These are phyloP conservation scores for Trametes elegans DNA, from an alignment of 768 basidiomycete genomes.

Conservation along the genomic window DNA sequence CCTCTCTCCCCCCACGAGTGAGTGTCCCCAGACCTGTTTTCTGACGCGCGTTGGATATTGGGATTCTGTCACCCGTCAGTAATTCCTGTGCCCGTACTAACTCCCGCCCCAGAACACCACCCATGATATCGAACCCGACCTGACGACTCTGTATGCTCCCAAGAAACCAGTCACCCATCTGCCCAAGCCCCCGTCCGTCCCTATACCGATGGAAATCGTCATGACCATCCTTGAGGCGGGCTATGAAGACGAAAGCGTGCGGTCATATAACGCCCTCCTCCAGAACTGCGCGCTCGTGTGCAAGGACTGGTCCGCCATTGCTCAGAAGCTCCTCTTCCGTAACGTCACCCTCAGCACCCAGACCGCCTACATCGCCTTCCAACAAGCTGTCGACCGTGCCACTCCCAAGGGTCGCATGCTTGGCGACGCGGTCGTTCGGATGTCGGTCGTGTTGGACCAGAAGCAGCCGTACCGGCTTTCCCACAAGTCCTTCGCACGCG, in stretches of 20 bases:
- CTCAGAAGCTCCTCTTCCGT: constrained; percentile 65
- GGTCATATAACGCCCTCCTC: constrained; percentile 43
- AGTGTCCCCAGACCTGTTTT: neutral
- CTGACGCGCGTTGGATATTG: neutral
- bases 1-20: neutral
- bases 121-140: constrained; percentile 22
- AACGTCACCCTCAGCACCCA: constrained; percentile 53
- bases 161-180: constrained; percentile 20
- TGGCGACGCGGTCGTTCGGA: constrained; percentile 49
- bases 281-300: constrained; percentile 60
- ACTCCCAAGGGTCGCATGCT: constrained; percentile 49
- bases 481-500: constrained; percentile 55
- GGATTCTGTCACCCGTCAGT: neutral
- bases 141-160: constrained; percentile 31
- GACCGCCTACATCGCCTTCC: constrained; percentile 53
- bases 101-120: neutral
- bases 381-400: constrained; percentile 45
- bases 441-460: constrained; percentile 61
- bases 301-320: constrained; percentile 59
- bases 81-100: neutral
- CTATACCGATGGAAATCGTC: constrained; percentile 62
- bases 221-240: constrained; percentile 61
- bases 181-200: constrained; percentile 18
- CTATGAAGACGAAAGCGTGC: constrained; percentile 37
- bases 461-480: constrained; percentile 62